phyloP scores from a whole-genome alignment of 169 alveolate genomes.

The Plasmodium sp. region DNA sequence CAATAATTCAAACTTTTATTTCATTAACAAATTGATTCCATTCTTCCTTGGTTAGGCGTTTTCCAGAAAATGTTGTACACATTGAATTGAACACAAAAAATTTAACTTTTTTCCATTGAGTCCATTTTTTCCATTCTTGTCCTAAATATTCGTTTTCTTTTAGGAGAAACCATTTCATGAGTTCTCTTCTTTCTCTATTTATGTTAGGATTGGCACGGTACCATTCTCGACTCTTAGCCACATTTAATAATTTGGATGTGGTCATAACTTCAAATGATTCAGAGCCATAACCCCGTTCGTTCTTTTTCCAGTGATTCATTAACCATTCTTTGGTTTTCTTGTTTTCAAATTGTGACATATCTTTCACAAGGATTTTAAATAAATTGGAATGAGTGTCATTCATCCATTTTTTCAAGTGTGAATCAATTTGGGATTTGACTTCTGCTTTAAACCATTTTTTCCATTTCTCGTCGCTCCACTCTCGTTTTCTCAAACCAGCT shows the following conservation, averaged over 20 bases:
- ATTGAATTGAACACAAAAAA: not conserved
- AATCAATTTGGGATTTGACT: not conserved
- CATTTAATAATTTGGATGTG: not conserved
- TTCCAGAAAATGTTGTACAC: not conserved
- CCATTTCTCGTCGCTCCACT: not conserved
- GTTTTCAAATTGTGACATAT: not conserved
- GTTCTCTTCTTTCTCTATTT: not conserved
- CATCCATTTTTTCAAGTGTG: not conserved
- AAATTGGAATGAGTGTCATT: not conserved
- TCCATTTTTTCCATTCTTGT: not conserved
- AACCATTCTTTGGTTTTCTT: slow-evolving; percentile 12
- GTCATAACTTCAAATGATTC: not conserved
- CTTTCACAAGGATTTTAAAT: not conserved
- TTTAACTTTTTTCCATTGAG: not conserved
- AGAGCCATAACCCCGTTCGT: not conserved
- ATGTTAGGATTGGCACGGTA: not conserved
- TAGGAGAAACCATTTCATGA: not conserved
- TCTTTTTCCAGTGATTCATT: not conserved
- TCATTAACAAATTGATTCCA: not conserved
- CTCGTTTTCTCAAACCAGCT: not conserved
- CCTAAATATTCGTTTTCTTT: not conserved
- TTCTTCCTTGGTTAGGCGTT: not conserved
- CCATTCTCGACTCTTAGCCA: not conserved
- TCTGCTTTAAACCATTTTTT: not conserved
- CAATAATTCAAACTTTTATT: not conserved